phyloP scores from a whole-genome alignment of 2,329 filamentous ascomycete species.

The Balansia obtecta region DNA sequence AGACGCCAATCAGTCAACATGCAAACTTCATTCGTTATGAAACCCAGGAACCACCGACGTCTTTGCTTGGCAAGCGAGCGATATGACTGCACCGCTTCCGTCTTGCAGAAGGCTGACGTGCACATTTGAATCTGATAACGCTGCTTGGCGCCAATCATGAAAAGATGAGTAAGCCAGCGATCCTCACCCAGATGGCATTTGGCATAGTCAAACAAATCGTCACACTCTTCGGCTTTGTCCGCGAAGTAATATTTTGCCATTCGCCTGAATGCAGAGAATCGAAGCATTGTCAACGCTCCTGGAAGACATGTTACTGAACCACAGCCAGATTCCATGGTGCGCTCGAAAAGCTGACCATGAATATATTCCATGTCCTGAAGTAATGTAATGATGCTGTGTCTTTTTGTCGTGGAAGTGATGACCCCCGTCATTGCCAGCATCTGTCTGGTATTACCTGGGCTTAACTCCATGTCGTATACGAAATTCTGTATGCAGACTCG shows the following conservation, averaged over 20 bases:
- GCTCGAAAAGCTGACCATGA: slow-evolving; percentile 90
- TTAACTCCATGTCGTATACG: slow-evolving; percentile 97
- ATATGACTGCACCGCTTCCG: slow-evolving; percentile 87
- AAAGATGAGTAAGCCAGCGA: slow-evolving; percentile 91
- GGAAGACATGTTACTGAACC: slow-evolving; percentile 91
- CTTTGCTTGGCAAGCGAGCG: slow-evolving; percentile 82
- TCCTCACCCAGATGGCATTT: slow-evolving; percentile 95
- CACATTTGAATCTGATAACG: slow-evolving; percentile 96
- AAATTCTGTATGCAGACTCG: slow-evolving; percentile 90
- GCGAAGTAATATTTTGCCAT: slow-evolving; percentile 99
- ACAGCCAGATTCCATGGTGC: slow-evolving; percentile 88
- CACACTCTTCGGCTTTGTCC: slow-evolving; percentile 88
- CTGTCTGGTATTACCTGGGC: slow-evolving; percentile 78
- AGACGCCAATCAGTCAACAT: slow-evolving; percentile 92
- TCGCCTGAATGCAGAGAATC: slow-evolving; percentile 87
- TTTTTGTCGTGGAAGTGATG: slow-evolving; percentile 86
- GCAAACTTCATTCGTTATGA: slow-evolving; percentile 95
- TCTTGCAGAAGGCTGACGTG: slow-evolving; percentile 96
- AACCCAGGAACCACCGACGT: slow-evolving; percentile 90
- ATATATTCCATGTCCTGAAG: slow-evolving; percentile 98
- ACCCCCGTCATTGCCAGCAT: slow-evolving; percentile 98
- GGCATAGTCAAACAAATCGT: slow-evolving; percentile 91
- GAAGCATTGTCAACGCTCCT: slow-evolving; percentile 86
- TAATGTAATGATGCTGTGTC: slow-evolving; percentile 78
- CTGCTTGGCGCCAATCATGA: slow-evolving; percentile 94